Percentiles rank a stretch among this genome's conserved stretches.
phyloP scores from a whole-genome alignment of 2,329 filamentous ascomycete genomes.

The Passalora sequoiae region DNA sequence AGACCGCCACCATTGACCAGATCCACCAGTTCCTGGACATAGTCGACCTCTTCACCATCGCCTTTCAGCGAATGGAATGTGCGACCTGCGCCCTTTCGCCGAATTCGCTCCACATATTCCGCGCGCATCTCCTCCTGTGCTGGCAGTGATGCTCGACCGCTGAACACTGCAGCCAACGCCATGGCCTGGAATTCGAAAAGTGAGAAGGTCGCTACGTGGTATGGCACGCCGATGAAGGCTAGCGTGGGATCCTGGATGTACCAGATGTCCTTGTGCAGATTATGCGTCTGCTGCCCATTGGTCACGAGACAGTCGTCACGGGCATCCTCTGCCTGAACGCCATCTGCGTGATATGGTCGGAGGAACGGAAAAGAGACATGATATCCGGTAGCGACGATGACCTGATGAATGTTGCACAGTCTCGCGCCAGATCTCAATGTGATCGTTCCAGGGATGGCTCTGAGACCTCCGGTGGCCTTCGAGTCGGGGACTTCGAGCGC shows the following conservation, averaged over 20 bases:
- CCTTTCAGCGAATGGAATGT: slow-evolving; percentile 42
- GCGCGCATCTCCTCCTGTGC: slow-evolving; percentile 38
- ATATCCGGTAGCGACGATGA: slow-evolving; percentile 66
- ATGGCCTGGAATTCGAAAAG: slow-evolving; percentile 67
- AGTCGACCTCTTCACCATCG: slow-evolving; percentile 34
- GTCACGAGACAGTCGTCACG: slow-evolving; percentile 55
- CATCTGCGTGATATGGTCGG: slow-evolving; percentile 46
- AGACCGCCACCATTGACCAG: slow-evolving; percentile 37
- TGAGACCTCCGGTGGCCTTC: slow-evolving; percentile 20
- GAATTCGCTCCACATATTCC: slow-evolving; percentile 38
- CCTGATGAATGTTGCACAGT: slow-evolving; percentile 53
- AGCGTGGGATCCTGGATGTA: slow-evolving; percentile 63
- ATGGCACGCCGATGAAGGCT: slow-evolving; percentile 53
- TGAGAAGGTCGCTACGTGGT: slow-evolving; percentile 62
- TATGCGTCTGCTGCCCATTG: slow-evolving; percentile 56
- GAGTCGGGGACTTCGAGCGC: slow-evolving; percentile 16
- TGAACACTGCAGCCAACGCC: slow-evolving; percentile 53
- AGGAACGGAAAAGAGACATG: slow-evolving; percentile 64
- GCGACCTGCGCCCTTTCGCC: slow-evolving; percentile 39
- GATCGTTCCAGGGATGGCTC: slow-evolving; percentile 49
- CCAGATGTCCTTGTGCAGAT: slow-evolving; percentile 66
- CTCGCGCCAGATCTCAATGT: slow-evolving; percentile 50
- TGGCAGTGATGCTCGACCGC: slow-evolving; percentile 49
- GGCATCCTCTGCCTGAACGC: slow-evolving; percentile 43
- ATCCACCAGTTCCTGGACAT: slow-evolving; percentile 38